Percentiles rank a stretch among this genome's conserved stretches.
Conservation (phyloP, 2,329 filamentous ascomycete species). For the Aspergillus pseudoviridinutans region DNA sequence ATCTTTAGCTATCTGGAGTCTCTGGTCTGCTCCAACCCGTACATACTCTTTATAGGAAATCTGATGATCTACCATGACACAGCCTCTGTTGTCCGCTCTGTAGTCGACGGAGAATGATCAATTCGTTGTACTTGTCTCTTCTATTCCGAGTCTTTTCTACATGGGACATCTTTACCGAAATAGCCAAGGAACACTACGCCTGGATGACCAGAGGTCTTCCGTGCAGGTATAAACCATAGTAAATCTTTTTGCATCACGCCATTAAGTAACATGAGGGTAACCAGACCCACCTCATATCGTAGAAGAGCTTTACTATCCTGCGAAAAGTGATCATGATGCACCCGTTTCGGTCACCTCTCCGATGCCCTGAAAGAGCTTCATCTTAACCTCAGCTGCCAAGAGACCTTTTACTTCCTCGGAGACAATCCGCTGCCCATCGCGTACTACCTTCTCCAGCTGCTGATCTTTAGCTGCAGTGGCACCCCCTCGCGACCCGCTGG, state of each 20-base stretch:
- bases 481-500: conserved; percentile 24
- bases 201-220: not conserved
- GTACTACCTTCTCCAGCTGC: conserved; percentile 51
- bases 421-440: conserved; percentile 55
- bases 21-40: not conserved
- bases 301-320: not conserved
- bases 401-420: conserved; percentile 50
- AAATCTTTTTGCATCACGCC: not conserved
- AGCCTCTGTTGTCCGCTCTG: conserved; percentile 9
- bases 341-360: conserved; percentile 21
- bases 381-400: conserved; percentile 49
- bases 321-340: conserved; percentile 6
- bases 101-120: not conserved
- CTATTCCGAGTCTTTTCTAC: not conserved
- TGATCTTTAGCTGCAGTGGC: conserved; percentile 37
- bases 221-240: not conserved
- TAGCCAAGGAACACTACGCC: not conserved
- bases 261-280: not conserved
- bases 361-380: conserved; percentile 47
- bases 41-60: not conserved
- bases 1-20: not conserved
- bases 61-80: conserved; percentile 18
- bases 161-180: not conserved
- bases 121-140: conserved; percentile 3
- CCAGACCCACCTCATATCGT: not conserved